Evolutionary conservation across 1,139 yeast genomes (phyloP), one percentile per base, ranked within the genome.

Genomic region (Meyerozyma carpophila): DNA sequence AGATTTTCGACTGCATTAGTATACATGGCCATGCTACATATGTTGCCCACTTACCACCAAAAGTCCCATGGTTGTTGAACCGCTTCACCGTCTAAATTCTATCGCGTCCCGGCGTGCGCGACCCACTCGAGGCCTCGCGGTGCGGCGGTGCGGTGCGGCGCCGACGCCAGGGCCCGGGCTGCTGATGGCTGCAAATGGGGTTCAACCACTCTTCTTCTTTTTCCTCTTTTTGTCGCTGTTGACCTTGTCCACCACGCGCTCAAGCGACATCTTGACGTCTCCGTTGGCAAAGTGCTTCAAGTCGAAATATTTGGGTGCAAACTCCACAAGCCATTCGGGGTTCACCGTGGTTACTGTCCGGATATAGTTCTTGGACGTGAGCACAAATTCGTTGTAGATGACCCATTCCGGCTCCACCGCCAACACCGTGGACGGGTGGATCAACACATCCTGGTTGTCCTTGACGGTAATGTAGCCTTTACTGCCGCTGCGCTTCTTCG

Each of bases 401-500:
- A 93, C 89, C 94, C 96, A 93, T 60, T 91, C 97, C 47, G 83
- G 84, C 49, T 88, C 94, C 50, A 81, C 84, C 20, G 87, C 84
- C 50, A 93, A 68, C 10, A 90, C 96, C 1, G 97, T 87, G 44
- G 94, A 83, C 46, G 98, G 98, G 62, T 93, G 98, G 37, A 93
- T 75, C 55, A 90, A 68, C 13, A 93, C 98, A 49, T 91, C 98
- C 68, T 93, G 98, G 63, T 91, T 90, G 64, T 93, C 98, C 66
- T 90, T 90, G 43, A 91, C 85, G 0, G 98, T 93, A 53, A 86
- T 76, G 63, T 84, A 93, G 20, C 84, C 90, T 56, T 72, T 72
- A 59, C 80, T 83, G 41, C 84, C 82, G 37, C 85, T 84, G 46
- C 84, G 77, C 62, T 78, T 83, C 70, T 91, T 91, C 38, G 98